These are phyloP conservation scores for Farysia itapuensis DNA, from an alignment of 1,284 basidiomycete genomes.

Conservation along the genomic window DNA sequence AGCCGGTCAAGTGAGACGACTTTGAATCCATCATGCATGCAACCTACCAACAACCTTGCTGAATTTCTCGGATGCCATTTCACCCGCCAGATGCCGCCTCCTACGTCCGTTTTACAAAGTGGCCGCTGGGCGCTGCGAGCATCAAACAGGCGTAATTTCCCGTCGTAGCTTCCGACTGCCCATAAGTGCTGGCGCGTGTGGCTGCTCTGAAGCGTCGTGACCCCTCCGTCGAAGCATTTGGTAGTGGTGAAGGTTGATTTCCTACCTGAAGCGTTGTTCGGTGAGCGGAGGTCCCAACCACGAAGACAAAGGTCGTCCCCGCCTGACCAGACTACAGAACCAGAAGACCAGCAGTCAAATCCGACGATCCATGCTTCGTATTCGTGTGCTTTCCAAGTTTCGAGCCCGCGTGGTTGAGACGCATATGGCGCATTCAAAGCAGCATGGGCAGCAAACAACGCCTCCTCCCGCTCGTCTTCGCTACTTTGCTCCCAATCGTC, in stretches of 20 bases:
- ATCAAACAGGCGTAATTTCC: constrained; percentile 80
- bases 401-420: constrained; percentile 22
- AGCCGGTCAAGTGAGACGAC: constrained; percentile 22
- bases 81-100: constrained; percentile 91
- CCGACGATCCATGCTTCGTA: constrained; percentile 91
- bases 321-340: constrained; percentile 75
- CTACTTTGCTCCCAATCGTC: constrained; percentile 25
- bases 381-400: constrained; percentile 82
- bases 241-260: constrained; percentile 70
- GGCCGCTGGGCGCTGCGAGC: constrained; percentile 70
- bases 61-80: constrained; percentile 82
- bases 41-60: constrained; percentile 75
- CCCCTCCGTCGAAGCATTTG: constrained; percentile 83
- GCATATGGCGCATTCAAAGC: constrained; percentile 13
- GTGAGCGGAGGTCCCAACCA: constrained; percentile 75
- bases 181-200: constrained; percentile 77
- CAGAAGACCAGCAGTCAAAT: constrained; percentile 75
- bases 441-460: constrained; percentile 1
- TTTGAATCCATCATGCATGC: constrained; percentile 97
- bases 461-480: constrained; percentile 16
- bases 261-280: constrained; percentile 7
- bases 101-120: constrained; percentile 70
- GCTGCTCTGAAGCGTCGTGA: constrained; percentile 86
- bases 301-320: constrained; percentile 91
- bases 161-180: constrained; percentile 93